Conservation (phyloP, 495 filamentous ascomycete genomes). For the Aspergillus baeticus region DNA sequence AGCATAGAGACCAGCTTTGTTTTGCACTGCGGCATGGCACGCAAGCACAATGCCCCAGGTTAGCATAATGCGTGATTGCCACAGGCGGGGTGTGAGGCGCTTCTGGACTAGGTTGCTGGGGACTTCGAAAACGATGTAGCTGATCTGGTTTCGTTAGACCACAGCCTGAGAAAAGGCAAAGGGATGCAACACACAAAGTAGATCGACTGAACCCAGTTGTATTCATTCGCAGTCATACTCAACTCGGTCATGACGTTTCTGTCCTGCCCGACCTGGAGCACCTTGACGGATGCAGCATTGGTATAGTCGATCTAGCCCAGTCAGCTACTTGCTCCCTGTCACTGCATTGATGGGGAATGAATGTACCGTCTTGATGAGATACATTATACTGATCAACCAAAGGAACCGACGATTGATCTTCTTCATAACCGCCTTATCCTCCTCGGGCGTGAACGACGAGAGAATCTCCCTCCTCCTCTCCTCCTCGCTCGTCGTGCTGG, state of each 20-base stretch:
- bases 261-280: constrained; percentile 32
- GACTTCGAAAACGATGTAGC: constrained; percentile 34
- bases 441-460: constrained; percentile 28
- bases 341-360: not conserved
- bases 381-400: constrained; percentile 30
- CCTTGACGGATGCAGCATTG: constrained; percentile 35
- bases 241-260: constrained; percentile 30
- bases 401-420: constrained; percentile 33
- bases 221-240: constrained; percentile 31
- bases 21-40: constrained; percentile 34
- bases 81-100: constrained; percentile 29
- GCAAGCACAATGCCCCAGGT: constrained; percentile 35
- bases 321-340: not conserved
- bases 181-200: constrained; percentile 20
- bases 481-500: constrained; percentile 1
- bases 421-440: constrained; percentile 27
- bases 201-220: constrained; percentile 36
- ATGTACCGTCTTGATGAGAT: constrained; percentile 30
- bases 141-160: constrained; percentile 17
- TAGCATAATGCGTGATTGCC: constrained; percentile 37
- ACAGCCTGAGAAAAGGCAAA: not conserved
- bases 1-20: constrained; percentile 28
- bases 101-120: constrained; percentile 36
- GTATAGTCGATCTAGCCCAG: constrained; percentile 28
- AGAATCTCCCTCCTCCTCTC: constrained; percentile 4